Conservation (phyloP, 257 asterid species). For the Striga asiatica region DNA sequence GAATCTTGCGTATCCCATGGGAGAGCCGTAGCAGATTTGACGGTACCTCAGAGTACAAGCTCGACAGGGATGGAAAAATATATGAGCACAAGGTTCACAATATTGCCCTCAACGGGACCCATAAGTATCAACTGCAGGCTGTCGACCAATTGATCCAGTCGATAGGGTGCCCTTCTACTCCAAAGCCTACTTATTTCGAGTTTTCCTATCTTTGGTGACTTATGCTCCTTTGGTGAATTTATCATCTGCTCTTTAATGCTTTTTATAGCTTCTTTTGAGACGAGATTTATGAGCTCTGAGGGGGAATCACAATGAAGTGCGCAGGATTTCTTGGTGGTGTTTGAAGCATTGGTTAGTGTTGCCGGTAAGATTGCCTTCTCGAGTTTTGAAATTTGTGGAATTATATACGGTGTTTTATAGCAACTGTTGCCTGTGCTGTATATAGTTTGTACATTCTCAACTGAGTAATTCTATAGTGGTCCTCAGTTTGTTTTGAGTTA, state of each 20-base stretch:
- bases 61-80: constrained; percentile 86
- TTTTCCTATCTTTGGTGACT: constrained; percentile 25
- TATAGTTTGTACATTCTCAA: too few species aligned
- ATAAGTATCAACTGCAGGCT: constrained; percentile 48
- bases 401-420: too few species aligned
- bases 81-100: constrained; percentile 93
- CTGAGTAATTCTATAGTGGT: too few species aligned
- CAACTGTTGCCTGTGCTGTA: too few species aligned
- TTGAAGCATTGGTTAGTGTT: constrained; percentile 15
- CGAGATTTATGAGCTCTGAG: constrained; percentile 24
- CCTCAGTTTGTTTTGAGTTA: too few species aligned
- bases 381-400: too few species aligned
- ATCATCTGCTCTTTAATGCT: constrained; percentile 23
- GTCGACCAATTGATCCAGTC: constrained; percentile 66
- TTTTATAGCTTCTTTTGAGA: constrained; percentile 36
- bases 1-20: constrained; percentile 88
- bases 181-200: constrained; percentile 84
- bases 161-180: constrained; percentile 70
- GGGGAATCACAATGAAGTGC: constrained; percentile 16
- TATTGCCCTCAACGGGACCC: constrained; percentile 71
- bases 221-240: constrained; percentile 25
- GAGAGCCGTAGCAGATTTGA: constrained; percentile 88
- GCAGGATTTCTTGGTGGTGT: background rate
- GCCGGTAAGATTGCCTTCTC: background rate
- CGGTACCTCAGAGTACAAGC: constrained; percentile 96